Percentiles rank a stretch among this genome's conserved stretches.
These are phyloP conservation scores for Stemphylium lycopersici DNA, from an alignment of 2,329 filamentous ascomycete species.

Conservation along the genomic window DNA sequence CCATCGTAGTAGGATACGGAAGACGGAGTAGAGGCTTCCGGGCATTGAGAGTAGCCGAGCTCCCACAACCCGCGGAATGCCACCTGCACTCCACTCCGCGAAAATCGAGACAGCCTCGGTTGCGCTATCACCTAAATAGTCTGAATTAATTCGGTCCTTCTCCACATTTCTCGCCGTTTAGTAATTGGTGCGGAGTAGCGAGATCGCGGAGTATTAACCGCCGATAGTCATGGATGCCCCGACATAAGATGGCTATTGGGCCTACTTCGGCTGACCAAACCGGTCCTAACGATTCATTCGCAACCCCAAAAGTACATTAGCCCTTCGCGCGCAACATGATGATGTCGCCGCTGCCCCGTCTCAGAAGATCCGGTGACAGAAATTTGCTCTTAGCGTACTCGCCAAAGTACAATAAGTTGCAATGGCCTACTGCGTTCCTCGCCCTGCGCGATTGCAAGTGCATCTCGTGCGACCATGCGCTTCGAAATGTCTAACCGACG, in stretches of 20 bases:
- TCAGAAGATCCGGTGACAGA: background rate
- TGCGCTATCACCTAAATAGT: too few species aligned
- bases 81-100: too few species aligned
- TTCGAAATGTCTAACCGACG: background rate
- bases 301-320: background rate
- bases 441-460: background rate
- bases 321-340: background rate
- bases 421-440: background rate
- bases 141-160: background rate
- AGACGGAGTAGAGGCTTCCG: too few species aligned
- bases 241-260: background rate
- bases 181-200: background rate
- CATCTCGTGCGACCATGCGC: background rate
- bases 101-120: too few species aligned
- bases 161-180: background rate
- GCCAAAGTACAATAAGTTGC: background rate
- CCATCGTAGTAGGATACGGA: too few species aligned
- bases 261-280: background rate
- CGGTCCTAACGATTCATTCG: background rate
- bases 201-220: background rate
- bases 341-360: background rate
- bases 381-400: background rate
- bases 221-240: background rate
- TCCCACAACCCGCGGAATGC: too few species aligned
- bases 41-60: too few species aligned